Base-by-base conservation (phyloP, 257 asterid genomes). In the Paraleonurus japonicus region DNA sequence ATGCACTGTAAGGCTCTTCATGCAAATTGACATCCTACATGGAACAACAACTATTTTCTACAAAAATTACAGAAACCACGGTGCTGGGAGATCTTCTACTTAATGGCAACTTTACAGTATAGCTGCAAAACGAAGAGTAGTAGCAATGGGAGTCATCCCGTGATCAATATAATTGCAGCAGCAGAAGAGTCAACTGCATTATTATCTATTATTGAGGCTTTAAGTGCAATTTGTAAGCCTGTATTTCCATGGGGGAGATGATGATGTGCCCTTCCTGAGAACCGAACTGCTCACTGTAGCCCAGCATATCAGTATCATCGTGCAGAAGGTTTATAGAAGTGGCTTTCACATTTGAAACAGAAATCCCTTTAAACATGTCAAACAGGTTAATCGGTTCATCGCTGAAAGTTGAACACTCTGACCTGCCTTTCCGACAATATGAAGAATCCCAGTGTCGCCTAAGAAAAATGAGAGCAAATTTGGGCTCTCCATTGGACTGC, bases 231-330 rank as follows among this genome's bases (percentile, higher is more conserved):
- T 87, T 92, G 81, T 95, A 95, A 77, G 99, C 89, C 79, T 95
- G 99, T 79, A 95, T 80, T 79, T 95, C 99, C 98, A 92, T 92
- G 65, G 96, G 99, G 71, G 97, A 77, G 45, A 95, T 88, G 32
- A 95, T 81, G 51, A 95, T 73, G 32, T 89, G 92, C 48, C 96
- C 99, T 61, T 95, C 99, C 61, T 74, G 87, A 54, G 95, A 96
- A 61, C 90, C 97, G 60, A 92, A 88, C 23, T 87, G 89, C 81
- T 85, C 90, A 11, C 71, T 80, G 19, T 95, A 95, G n/a, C 99
- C 98, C 26, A 92, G 96, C 71, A 78, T 59, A 43, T 88, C 96
- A 1, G 88, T 83, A 61, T 89, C 93, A 24, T 89, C 98, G 15
- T 87, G 96, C 41, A 92, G 79, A 69, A 91, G 96, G 82, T 91